Evolutionary conservation across 2,329 filamentous ascomycete species (phyloP).

Genomic region (Colletotrichum siamense): DNA sequence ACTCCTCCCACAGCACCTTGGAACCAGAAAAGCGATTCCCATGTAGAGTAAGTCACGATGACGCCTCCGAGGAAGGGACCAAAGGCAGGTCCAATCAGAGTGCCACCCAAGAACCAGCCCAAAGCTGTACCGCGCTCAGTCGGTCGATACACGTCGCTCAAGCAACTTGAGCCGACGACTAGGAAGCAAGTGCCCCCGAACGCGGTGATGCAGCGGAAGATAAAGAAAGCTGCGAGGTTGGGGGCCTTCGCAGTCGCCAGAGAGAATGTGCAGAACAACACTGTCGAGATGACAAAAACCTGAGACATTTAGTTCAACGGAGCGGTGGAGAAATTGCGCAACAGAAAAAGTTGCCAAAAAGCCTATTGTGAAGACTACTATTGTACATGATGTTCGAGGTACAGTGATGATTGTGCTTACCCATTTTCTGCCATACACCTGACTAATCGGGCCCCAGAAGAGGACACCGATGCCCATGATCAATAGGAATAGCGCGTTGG

Average conservation of each 20-base stretch:
- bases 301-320: conserved; percentile 5
- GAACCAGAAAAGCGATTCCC: conserved; percentile 75
- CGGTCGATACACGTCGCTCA: conserved; percentile 62
- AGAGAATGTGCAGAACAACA: conserved; percentile 67
- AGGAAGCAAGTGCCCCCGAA: conserved; percentile 75
- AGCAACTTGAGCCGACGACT: conserved; percentile 68
- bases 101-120: conserved; percentile 70
- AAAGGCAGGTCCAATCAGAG: conserved; percentile 68
- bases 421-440: conserved; percentile 58
- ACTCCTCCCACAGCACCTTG: conserved; percentile 66
- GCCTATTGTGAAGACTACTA: not conserved
- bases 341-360: not conserved
- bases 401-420: conserved; percentile 43
- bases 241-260: conserved; percentile 71
- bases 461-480: conserved; percentile 72
- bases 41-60: conserved; percentile 70
- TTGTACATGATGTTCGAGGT: not conserved
- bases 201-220: conserved; percentile 73
- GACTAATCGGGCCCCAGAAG: conserved; percentile 71
- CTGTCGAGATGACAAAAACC: conserved; percentile 26
- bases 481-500: conserved; percentile 73
- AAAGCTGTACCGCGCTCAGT: conserved; percentile 70
- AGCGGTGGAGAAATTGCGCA: not conserved
- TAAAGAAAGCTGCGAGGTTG: conserved; percentile 68
- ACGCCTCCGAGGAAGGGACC: conserved; percentile 71